A percentile compares a stretch with the other conserved stretches of the same genome.
These are phyloP conservation scores for Leccinum obscurum DNA, from an alignment of 768 basidiomycete genomes.

Conservation along the genomic window DNA sequence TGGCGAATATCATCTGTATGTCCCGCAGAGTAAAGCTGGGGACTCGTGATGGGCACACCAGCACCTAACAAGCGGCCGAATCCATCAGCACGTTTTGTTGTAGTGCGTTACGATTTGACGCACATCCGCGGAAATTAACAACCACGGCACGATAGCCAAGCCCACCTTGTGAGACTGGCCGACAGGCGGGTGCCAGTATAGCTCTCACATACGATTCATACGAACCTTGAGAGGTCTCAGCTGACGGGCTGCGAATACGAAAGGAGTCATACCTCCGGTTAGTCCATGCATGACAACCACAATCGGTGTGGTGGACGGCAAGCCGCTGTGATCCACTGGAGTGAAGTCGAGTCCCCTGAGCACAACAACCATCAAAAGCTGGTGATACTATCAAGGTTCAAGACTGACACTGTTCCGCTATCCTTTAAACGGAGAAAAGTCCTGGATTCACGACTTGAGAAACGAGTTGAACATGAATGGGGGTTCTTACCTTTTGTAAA, in stretches of 20 bases:
- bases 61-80: conserved; percentile 55
- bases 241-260: background rate
- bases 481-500: conserved; percentile 30
- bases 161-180: conserved; percentile 74
- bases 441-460: conserved; percentile 18
- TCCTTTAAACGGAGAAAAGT: conserved; percentile 31
- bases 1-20: conserved; percentile 88
- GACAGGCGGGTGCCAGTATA: conserved; percentile 71
- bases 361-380: background rate
- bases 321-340: conserved; percentile 24
- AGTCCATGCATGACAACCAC: conserved; percentile 35
- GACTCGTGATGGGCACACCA: conserved; percentile 77
- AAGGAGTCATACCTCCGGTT: conserved; percentile 30
- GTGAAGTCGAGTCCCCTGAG: conserved; percentile 36
- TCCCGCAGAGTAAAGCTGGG: conserved; percentile 84
- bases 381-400: background rate
- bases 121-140: conserved; percentile 91
- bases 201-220: conserved; percentile 90
- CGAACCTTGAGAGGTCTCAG: conserved; percentile 53
- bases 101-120: conserved; percentile 31
- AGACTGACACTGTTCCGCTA: conserved; percentile 35
- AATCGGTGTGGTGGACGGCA: conserved; percentile 29
- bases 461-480: background rate
- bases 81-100: conserved; percentile 17
- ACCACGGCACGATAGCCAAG: conserved; percentile 89